Conservation (phyloP, 441 rosid genomes). For the Daphne laureola region DNA sequence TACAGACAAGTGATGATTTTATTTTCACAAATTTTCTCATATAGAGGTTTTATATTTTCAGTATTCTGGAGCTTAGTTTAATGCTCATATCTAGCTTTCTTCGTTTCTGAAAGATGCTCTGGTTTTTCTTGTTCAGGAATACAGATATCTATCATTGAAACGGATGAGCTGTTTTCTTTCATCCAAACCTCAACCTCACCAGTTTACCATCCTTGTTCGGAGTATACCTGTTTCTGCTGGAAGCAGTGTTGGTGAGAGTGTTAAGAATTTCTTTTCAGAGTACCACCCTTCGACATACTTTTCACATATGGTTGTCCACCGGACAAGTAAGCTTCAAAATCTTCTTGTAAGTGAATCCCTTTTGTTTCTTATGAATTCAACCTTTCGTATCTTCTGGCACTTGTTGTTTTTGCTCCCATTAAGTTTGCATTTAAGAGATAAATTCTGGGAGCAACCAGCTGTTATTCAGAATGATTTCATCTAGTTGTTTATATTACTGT, state of each 20-base stretch:
- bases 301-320: constrained; percentile 68
- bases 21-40: constrained; percentile 2
- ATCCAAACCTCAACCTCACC: constrained; percentile 86
- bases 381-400: not conserved
- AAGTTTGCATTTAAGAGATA: no score
- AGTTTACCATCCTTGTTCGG: constrained; percentile 83
- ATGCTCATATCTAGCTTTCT: constrained; percentile 7
- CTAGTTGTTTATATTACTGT: not conserved
- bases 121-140: constrained; percentile 57
- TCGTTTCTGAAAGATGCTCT: constrained; percentile 8
- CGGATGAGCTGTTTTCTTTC: constrained; percentile 72
- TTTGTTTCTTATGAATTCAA: not conserved
- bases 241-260: constrained; percentile 65
- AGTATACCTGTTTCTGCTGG: constrained; percentile 70
- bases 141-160: constrained; percentile 56
- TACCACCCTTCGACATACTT: constrained; percentile 65
- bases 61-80: constrained; percentile 1
- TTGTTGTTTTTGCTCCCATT: not conserved
- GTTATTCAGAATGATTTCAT: constrained; percentile 1
- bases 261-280: constrained; percentile 71
- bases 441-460: not conserved
- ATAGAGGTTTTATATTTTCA: no score
- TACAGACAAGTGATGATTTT: constrained; percentile 1
- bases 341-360: constrained; percentile 50
- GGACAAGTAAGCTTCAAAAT: constrained; percentile 58